Base-by-base conservation (phyloP, 2,329 filamentous ascomycete genomes). In the Penicillium sclerotigenum region DNA sequence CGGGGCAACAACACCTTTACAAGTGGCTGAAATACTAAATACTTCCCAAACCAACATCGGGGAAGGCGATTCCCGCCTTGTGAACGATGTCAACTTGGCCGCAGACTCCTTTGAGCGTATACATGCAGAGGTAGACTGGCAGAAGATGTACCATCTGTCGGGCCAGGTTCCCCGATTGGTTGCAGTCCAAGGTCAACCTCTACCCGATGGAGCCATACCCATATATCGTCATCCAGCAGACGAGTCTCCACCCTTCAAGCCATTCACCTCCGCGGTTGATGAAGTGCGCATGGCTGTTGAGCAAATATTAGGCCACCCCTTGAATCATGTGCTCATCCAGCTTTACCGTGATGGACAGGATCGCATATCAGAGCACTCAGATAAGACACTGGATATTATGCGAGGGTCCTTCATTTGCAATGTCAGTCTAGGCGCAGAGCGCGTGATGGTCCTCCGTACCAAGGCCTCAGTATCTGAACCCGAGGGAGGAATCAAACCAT, bases 151-250 rank as follows among this genome's bases (percentile, higher is more conserved):
- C 41, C 94, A 97, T 65, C 88, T 93, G 62, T 90, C 90, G 33
- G 92, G 94, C 26, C 88, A 94, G 65, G 94, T 97, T 0, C 94
- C 94, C 41, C 86, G 94, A 36, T 83, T 97, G 2, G 90, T 97
- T 7, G 91, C 91, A 47, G 91, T 96, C 20, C 92, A 97, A 71
- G 94, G 92, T 4, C 78, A 82, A 16, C 78, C 91, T 29, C 80
- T 79, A 37, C 69, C 79, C 0, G 86, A 93, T 65, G 90, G 89
- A 18, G 69, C 70, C 4, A 87, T 89, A 71, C 94, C 94, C 22
- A 82, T 97, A n/a, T 99, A 99, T 73, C 88, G 94, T 14, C 94
- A 97, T 73, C 94, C 94, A 42, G 85, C 91, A 4, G 94, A 99
- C 68, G 89, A 95, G 71, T 90, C 89, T 1, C 88, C 92, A 0